phyloP scores from a whole-genome alignment of 495 filamentous ascomycete species.

The Podospora comata region DNA sequence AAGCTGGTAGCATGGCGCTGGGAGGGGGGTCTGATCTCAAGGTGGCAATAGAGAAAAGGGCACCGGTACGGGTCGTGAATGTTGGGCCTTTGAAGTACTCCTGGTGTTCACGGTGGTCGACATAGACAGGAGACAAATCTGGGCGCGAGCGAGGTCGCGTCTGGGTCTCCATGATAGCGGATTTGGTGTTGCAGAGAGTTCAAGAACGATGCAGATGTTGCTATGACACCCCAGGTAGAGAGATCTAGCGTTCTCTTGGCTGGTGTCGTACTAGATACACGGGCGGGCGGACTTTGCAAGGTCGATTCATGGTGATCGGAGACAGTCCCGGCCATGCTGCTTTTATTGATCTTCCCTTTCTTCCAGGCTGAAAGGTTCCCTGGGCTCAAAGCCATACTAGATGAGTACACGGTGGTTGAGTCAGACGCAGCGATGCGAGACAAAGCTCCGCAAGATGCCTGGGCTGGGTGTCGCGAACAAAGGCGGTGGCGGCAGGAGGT shows the following conservation, averaged over 20 bases:
- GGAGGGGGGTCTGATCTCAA: conserved; percentile 32
- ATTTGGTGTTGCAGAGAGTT: neutral
- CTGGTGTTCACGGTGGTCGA: conserved; percentile 24
- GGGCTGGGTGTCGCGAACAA: conserved; percentile 20
- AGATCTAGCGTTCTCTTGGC: too few species aligned
- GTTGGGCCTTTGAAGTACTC: conserved; percentile 16
- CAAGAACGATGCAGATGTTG: neutral
- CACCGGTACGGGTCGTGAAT: conserved; percentile 24
- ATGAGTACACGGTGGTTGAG: conserved; percentile 19
- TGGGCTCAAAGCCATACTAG: conserved; percentile 23
- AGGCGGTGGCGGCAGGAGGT: conserved; percentile 17
- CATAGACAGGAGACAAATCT: conserved; percentile 40
- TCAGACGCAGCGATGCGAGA: conserved; percentile 29
- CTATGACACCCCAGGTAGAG: neutral
- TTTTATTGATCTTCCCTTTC: conserved; percentile 28
- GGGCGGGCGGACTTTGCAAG: neutral
- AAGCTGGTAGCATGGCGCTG: conserved; percentile 37
- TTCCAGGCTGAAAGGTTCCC: conserved; percentile 20
- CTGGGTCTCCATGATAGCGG: conserved; percentile 28
- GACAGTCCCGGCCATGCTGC: conserved; percentile 2
- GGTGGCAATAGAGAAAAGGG: conserved; percentile 29
- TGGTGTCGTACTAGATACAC: neutral
- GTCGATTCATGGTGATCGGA: neutral
- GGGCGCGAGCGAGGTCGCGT: conserved; percentile 28
- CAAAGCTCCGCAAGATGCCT: conserved; percentile 26